phyloP scores from a whole-genome alignment of 2,329 filamentous ascomycete species.

The Sporothrix brunneoviolacea region DNA sequence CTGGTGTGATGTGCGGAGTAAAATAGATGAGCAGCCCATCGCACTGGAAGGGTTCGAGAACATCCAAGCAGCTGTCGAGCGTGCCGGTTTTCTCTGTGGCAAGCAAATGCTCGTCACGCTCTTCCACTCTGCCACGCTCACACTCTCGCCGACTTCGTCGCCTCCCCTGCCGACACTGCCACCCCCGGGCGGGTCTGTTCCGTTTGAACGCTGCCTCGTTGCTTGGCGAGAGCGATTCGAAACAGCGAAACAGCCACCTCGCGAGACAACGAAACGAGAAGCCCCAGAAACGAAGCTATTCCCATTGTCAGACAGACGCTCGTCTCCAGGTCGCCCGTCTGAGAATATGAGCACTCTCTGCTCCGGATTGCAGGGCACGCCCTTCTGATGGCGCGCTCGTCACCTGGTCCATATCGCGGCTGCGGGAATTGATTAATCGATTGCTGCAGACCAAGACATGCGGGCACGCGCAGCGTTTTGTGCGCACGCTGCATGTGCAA shows the following conservation, averaged over 20 bases:
- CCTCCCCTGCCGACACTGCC: conserved; percentile 2
- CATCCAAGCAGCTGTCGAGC: neutral
- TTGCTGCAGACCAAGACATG: neutral
- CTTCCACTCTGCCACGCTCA: too few relatives aligned
- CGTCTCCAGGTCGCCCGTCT: too few relatives aligned
- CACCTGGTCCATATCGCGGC: neutral
- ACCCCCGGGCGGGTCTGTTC: neutral
- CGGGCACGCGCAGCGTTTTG: too few relatives aligned
- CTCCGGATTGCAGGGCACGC: too few relatives aligned
- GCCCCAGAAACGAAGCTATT: too few relatives aligned
- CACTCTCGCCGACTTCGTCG: neutral
- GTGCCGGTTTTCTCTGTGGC: neutral
- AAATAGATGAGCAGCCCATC: neutral
- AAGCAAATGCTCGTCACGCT: too few relatives aligned
- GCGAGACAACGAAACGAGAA: neutral
- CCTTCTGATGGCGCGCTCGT: too few relatives aligned
- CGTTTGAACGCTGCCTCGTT: too few relatives aligned
- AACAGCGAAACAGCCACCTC: conserved; percentile 2
- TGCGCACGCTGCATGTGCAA: neutral
- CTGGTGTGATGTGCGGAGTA: too few relatives aligned
- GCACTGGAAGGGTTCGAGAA: neutral
- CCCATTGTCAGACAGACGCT: neutral
- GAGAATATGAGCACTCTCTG: too few relatives aligned
- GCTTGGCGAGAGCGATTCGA: neutral
- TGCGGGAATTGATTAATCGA: conserved; percentile 3